phyloP scores from a whole-genome alignment of 495 filamentous ascomycete genomes.

The Penicillium argentinense region DNA sequence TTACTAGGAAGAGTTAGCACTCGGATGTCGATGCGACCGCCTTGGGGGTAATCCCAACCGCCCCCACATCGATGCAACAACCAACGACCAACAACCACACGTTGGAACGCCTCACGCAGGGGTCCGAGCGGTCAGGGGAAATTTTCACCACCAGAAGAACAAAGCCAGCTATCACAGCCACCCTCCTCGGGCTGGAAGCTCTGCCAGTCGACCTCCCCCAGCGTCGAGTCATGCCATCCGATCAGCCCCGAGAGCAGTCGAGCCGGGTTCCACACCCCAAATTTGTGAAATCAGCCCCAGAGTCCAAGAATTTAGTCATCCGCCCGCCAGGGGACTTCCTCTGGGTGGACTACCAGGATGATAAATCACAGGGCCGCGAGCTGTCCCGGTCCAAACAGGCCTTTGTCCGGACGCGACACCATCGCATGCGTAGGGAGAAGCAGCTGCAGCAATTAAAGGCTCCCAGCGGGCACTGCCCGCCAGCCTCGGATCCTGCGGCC shows the following conservation, averaged over 20 bases:
- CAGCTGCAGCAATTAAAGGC: conserved; percentile 1
- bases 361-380: conserved; percentile 5
- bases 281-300: not conserved
- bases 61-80: conserved; percentile 2
- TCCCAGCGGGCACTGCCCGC: not conserved
- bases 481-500: not conserved
- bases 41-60: not conserved
- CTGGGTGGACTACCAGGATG: conserved; percentile 10
- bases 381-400: conserved; percentile 8
- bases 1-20: too few species aligned
- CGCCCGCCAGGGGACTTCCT: conserved; percentile 8
- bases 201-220: too few species aligned
- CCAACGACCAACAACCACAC: not conserved
- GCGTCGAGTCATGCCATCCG: conserved; percentile 3
- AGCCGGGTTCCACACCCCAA: conserved; percentile 7
- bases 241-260: conserved; percentile 1
- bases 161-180: too few species aligned
- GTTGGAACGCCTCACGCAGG: too few species aligned
- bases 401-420: conserved; percentile 8
- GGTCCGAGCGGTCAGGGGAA: conserved; percentile 10
- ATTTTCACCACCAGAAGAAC: conserved; percentile 2
- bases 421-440: conserved; percentile 7
- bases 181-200: too few species aligned
- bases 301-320: conserved; percentile 7
- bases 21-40: too few species aligned